These are phyloP conservation scores for Halophytophthora polymorphica DNA, from an alignment of 352 stramenopile species.

Conservation along the genomic window DNA sequence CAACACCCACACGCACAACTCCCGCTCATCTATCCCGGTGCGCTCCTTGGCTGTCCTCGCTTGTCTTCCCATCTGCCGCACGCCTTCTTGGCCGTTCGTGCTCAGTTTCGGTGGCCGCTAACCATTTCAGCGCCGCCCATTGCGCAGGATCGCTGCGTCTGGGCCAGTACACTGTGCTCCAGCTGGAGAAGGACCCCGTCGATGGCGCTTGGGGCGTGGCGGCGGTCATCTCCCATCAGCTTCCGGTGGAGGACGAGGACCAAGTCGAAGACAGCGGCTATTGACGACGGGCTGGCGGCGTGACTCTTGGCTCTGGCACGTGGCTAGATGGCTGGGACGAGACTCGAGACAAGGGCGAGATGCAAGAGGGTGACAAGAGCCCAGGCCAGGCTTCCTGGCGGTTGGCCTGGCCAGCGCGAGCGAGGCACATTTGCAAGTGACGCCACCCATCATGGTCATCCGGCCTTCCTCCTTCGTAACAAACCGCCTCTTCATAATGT, in stretches of 20 bases:
- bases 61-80: conserved; percentile 6
- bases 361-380: too few species aligned
- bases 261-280: conserved; percentile 8
- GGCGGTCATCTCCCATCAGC: conserved; percentile 40
- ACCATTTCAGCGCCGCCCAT: too few species aligned
- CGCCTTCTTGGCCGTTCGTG: neutral
- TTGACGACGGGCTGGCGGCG: too few species aligned
- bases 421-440: too few species aligned
- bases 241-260: conserved; percentile 24
- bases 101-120: conserved; percentile 2
- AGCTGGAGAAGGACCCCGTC: conserved; percentile 48
- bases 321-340: too few species aligned
- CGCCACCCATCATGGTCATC: too few species aligned
- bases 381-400: too few species aligned
- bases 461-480: too few species aligned
- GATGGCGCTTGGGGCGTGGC: conserved; percentile 54
- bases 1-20: conserved; percentile 37
- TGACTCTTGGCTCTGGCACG: too few species aligned
- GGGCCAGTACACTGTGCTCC: conserved; percentile 74
- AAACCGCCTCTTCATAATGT: too few species aligned
- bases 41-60: neutral
- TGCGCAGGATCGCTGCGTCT: conserved; percentile 54
- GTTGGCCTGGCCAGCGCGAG: too few species aligned
- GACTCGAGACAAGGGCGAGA: too few species aligned
- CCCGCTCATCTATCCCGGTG: conserved; percentile 67